phyloP scores from a whole-genome alignment of 2,329 filamentous ascomycete species.

The Calycina herbarum region DNA sequence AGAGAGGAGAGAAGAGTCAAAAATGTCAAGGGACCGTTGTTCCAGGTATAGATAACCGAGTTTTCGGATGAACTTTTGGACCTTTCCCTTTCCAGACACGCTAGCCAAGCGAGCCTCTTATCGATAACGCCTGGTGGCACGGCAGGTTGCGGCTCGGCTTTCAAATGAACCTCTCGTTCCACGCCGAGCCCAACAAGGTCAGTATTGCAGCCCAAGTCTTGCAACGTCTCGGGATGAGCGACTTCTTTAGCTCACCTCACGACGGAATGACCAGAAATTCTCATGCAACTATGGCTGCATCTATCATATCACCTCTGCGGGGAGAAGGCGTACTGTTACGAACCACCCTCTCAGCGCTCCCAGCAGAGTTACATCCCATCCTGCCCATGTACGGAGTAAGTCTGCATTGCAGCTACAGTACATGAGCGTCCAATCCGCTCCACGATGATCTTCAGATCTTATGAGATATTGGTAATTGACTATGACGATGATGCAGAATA shows the following conservation, averaged over 20 bases:
- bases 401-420: background rate
- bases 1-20: too few relatives aligned
- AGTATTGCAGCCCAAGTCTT: background rate
- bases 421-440: constrained; percentile 3
- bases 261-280: background rate
- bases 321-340: background rate
- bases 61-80: background rate
- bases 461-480: constrained; percentile 1
- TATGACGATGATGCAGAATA: constrained; percentile 1
- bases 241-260: background rate
- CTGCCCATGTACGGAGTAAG: background rate
- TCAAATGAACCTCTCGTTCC: background rate
- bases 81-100: background rate
- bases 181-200: background rate
- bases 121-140: background rate
- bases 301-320: background rate
- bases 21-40: background rate
- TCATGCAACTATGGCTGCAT: background rate
- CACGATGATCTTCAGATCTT: background rate
- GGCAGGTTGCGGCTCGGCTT: constrained; percentile 1
- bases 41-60: background rate
- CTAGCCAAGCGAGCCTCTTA: background rate
- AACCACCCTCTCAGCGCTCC: too few relatives aligned
- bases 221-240: background rate
- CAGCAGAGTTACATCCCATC: background rate